Conservation (phyloP, 2,329 filamentous ascomycete genomes). For the Aureobasidium sp. region DNA sequence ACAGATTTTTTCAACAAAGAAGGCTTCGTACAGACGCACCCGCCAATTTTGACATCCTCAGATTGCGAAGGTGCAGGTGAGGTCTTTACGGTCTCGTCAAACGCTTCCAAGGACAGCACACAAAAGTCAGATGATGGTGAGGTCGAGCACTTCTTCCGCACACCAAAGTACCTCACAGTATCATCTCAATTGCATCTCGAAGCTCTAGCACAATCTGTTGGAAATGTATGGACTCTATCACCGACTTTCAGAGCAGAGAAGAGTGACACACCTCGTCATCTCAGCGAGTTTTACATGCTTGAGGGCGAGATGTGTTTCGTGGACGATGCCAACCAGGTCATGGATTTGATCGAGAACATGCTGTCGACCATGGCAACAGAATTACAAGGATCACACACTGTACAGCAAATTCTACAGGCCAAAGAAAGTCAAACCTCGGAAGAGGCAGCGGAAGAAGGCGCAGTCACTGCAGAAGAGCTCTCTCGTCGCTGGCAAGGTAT, state of each 20-base stretch:
- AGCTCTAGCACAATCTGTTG: slow-evolving; percentile 78
- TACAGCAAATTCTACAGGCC: slow-evolving; percentile 39
- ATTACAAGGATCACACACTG: slow-evolving; percentile 9
- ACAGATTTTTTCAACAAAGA: slow-evolving; percentile 67
- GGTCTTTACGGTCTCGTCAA: slow-evolving; percentile 63
- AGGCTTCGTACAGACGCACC: slow-evolving; percentile 75
- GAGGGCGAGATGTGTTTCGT: slow-evolving; percentile 84
- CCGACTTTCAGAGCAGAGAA: slow-evolving; percentile 90
- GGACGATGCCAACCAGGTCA: slow-evolving; percentile 61
- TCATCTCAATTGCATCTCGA: slow-evolving; percentile 93
- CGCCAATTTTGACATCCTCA: slow-evolving; percentile 90
- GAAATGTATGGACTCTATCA: slow-evolving; percentile 87
- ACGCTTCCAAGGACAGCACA: slow-evolving; percentile 24
- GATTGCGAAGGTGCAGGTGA: slow-evolving; percentile 96
- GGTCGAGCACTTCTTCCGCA: slow-evolving; percentile 63
- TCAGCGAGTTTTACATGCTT: slow-evolving; percentile 98
- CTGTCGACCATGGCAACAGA: slow-evolving; percentile 51
- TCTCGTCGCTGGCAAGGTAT: slow-evolving; percentile 67
- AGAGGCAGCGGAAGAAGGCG: slow-evolving; percentile 27
- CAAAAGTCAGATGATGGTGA: slow-evolving; percentile 25
- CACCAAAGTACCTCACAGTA: slow-evolving; percentile 90
- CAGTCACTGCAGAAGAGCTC: slow-evolving; percentile 47
- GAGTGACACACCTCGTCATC: slow-evolving; percentile 85
- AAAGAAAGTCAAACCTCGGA: slow-evolving; percentile 28
- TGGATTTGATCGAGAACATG: slow-evolving; percentile 74